Evolutionary conservation across 495 filamentous ascomycete species (phyloP), one percentile per base, ranked within the genome.

Genomic region (Penicillium cataractarum): DNA sequence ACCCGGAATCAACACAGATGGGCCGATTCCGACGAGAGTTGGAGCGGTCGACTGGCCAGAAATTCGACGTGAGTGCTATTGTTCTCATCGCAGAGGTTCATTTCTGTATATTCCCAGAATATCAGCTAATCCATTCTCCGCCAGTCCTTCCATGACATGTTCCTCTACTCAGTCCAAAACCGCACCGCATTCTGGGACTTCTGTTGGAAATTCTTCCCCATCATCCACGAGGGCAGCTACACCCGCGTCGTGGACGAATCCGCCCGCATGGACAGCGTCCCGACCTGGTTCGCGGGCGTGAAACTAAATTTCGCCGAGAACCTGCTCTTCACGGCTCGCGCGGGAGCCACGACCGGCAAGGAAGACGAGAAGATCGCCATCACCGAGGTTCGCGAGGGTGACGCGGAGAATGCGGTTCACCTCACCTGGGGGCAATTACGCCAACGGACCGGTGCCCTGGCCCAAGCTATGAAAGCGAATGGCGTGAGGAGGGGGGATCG

Each of bases 231-330:
- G 40, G 90, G 90, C 44, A 65, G 71, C 1, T 87, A 86, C 67
- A 78, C 71, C 1, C 68, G 58, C 27, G 87, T 88, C n/a, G 83
- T 92, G 21, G 89, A 93, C 69, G 85, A 91, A 67, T 79, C 70
- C 32, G 80, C 80, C 19, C 83, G 85, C 35, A 90, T 94, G 65
- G 87, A 92, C 64, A 79, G 80, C 26, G 78, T 92, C 7, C 89
- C 89, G 5, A 71, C 76, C 33, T 92, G 88, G 80, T 79, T 79
- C 51, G 66, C 81, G 8, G 90, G 87, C 4, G 79, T 90, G 4
- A 83, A 78, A 24, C 75, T 93, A 50, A 95, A 95, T 66, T 93
- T 92, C 66, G 90, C 91, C 3, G 89, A 93, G 76, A 95, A 95
- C 65, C 75, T 93, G 24, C 82, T 95, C 17, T 79, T 76, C 58